Evolutionary conservation across 352 stramenopile species (phyloP).

Genomic region (Pythium coloratum): DNA sequence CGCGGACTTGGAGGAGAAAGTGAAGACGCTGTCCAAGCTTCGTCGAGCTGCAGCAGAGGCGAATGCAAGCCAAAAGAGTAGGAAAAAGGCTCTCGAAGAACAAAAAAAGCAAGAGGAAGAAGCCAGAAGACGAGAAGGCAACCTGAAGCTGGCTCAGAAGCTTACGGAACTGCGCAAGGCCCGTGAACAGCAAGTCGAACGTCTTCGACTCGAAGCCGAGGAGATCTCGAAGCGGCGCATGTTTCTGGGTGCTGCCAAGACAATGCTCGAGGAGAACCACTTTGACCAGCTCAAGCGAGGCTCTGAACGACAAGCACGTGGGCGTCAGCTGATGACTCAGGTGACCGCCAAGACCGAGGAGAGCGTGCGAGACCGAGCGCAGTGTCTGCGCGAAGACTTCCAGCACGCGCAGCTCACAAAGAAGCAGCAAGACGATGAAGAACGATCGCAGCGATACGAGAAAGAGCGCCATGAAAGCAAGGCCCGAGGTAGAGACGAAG

Average conservation of each 20-base stretch:
- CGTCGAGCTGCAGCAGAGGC: constrained; percentile 63
- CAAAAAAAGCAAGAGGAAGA: constrained; percentile 61
- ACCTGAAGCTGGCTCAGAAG: constrained; percentile 76
- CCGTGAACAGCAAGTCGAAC: constrained; percentile 48
- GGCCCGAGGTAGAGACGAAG: constrained; percentile 46
- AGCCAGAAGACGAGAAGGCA: constrained; percentile 55
- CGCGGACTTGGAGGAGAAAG: constrained; percentile 64
- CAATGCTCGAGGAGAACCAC: constrained; percentile 79
- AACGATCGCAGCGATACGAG: constrained; percentile 30
- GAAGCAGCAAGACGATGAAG: constrained; percentile 33
- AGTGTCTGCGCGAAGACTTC: constrained; percentile 48
- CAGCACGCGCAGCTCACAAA: constrained; percentile 9
- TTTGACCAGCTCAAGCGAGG: constrained; percentile 65
- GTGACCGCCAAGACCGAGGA: constrained; percentile 43
- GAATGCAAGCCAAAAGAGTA: constrained; percentile 52
- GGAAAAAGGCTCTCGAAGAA: constrained; percentile 55
- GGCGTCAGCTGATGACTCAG: constrained; percentile 54
- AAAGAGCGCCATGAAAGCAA: constrained; percentile 40
- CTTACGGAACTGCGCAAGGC: constrained; percentile 53
- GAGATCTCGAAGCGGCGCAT: constrained; percentile 72
- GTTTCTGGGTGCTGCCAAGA: constrained; percentile 87
- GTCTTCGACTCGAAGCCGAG: constrained; percentile 56
- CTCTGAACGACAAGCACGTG: constrained; percentile 52
- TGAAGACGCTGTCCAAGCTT: constrained; percentile 75
- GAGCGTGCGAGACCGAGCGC: constrained; percentile 36